A percentile compares a stretch with the other conserved stretches of the same genome.
These are phyloP conservation scores for Tribonema minus DNA, from an alignment of 108 stramenopile genomes.

Conservation along the genomic window DNA sequence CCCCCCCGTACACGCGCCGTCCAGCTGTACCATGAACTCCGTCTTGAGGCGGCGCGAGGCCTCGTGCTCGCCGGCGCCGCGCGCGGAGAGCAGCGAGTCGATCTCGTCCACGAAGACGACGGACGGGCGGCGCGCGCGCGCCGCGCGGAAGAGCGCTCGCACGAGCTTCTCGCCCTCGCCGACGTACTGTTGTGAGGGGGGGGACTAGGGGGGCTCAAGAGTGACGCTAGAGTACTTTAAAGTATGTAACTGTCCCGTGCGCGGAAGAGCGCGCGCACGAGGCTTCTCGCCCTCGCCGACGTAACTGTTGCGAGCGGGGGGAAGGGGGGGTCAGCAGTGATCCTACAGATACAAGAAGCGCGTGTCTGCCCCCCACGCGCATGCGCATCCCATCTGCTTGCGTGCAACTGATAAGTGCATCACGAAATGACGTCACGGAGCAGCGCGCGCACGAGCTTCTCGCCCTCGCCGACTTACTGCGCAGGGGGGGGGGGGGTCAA, in stretches of 20 bases:
- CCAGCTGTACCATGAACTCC: conserved; percentile 91
- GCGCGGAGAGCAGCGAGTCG: conserved; percentile 6
- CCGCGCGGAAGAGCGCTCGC: conserved; percentile 68
- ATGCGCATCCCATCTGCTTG: too few species aligned
- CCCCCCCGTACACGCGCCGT: conserved; percentile 59
- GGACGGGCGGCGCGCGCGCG: conserved; percentile 53
- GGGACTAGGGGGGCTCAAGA: too few species aligned
- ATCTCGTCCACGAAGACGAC: conserved; percentile 85
- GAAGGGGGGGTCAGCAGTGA: too few species aligned
- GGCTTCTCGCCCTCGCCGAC: too few species aligned
- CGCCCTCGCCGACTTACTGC: conserved; percentile 99
- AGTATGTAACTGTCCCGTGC: too few species aligned
- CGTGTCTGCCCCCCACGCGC: too few species aligned
- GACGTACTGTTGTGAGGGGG: conserved; percentile 67
- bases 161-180: conserved; percentile 96
- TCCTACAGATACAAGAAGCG: too few species aligned
- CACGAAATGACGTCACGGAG: too few species aligned
- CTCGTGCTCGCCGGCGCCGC: conserved; percentile 71
- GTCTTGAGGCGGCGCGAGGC: conserved; percentile 85
- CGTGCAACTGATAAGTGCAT: too few species aligned
- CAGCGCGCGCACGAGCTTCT: conserved; percentile 92
- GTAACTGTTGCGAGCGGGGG: too few species aligned
- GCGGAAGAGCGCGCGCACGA: conserved; percentile 93
- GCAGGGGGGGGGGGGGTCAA: too few species aligned
- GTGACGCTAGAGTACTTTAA: too few species aligned